phyloP scores from a whole-genome alignment of 139 green algal species.

The Deuterostichococcus epilithicus region DNA sequence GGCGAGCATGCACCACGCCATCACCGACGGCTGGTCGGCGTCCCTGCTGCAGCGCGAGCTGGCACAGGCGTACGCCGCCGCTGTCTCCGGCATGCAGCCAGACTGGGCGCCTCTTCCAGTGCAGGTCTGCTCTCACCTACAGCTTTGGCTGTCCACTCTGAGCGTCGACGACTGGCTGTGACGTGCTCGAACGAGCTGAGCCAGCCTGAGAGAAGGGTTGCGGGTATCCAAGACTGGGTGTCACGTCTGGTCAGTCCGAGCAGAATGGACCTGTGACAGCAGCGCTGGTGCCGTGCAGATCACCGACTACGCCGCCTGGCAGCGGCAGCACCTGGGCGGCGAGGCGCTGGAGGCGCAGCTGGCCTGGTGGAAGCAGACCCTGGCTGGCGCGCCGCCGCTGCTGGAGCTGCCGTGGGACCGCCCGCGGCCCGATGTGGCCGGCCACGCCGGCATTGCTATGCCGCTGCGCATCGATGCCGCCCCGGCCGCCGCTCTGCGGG shows the following conservation, averaged over 20 bases:
- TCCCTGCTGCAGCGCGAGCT: background rate
- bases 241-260: too few relatives aligned
- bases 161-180: too few relatives aligned
- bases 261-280: too few relatives aligned
- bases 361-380: background rate
- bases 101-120: too few relatives aligned
- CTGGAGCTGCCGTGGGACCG: conserved; percentile 1
- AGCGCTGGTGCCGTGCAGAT: conserved; percentile 12
- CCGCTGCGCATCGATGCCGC: background rate
- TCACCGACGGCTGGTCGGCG: background rate
- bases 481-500: background rate
- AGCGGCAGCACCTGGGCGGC: background rate
- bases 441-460: background rate
- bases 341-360: background rate
- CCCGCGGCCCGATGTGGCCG: background rate
- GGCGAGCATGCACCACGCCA: background rate
- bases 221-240: too few relatives aligned
- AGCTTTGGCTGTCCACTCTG: too few relatives aligned
- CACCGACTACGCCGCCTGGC: conserved; percentile 4
- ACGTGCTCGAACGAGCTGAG: too few relatives aligned
- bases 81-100: too few relatives aligned
- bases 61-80: too few relatives aligned
- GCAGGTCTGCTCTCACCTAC: too few relatives aligned
- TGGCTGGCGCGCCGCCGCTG: background rate
- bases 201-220: too few relatives aligned